A percentile compares a stretch with the other conserved stretches of the same genome.
phyloP scores from a whole-genome alignment of 2,329 filamentous ascomycete genomes.

The Penicillium verrucosum region DNA sequence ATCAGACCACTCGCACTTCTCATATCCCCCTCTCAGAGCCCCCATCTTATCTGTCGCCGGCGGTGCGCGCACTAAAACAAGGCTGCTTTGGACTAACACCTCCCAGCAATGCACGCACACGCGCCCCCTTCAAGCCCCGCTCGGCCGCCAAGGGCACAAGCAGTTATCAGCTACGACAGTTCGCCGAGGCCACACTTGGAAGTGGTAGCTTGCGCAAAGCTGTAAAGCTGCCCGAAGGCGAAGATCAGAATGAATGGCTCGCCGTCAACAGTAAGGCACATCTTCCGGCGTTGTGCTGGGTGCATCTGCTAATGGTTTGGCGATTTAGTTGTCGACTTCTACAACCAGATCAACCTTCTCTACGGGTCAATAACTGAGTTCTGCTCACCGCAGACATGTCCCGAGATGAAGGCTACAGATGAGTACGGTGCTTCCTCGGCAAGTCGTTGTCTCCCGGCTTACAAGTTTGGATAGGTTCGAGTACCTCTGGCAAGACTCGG shows the following conservation, averaged over 20 bases:
- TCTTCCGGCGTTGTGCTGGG: neutral
- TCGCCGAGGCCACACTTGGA: constrained; percentile 93
- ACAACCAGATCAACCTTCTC: constrained; percentile 98
- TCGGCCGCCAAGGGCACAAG: constrained; percentile 79
- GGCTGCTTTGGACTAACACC: constrained; percentile 41
- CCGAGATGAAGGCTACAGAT: constrained; percentile 99
- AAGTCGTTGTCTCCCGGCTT: neutral
- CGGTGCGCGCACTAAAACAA: constrained; percentile 37
- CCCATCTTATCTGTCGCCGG: constrained; percentile 38
- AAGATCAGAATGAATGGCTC: constrained; percentile 97
- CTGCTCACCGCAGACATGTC: constrained; percentile 93
- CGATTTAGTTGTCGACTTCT: constrained; percentile 91
- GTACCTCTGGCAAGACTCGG: constrained; percentile 97
- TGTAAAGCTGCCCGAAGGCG: constrained; percentile 93
- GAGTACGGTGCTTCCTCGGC: constrained; percentile 60
- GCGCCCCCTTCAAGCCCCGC: constrained; percentile 87
- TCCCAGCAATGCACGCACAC: constrained; percentile 76
- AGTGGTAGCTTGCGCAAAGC: constrained; percentile 94
- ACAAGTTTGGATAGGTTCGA: constrained; percentile 65
- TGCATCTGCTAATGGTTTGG: constrained; percentile 23
- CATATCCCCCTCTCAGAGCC: constrained; percentile 29
- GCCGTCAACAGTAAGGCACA: constrained; percentile 79
- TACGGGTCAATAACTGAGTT: constrained; percentile 99
- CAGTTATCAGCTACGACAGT: constrained; percentile 92
- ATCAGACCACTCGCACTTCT: constrained; percentile 32